These are phyloP conservation scores for Cladophialophora psammophila DNA, from an alignment of 2,329 filamentous ascomycete genomes.

Conservation along the genomic window DNA sequence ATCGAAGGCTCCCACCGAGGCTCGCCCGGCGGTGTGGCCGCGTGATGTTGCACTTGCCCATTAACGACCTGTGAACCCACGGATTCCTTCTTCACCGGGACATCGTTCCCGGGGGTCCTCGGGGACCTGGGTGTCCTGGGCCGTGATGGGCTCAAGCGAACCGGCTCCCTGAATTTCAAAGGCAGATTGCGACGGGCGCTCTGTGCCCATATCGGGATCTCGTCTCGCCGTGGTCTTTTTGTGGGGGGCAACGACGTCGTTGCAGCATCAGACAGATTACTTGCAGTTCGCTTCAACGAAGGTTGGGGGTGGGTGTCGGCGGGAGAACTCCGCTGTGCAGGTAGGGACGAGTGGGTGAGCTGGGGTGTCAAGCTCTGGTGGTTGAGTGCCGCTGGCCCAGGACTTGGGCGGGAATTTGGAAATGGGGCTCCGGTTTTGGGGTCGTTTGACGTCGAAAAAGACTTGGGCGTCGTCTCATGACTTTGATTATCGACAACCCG, in stretches of 20 bases:
- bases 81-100: constrained; percentile 37
- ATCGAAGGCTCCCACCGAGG: constrained; percentile 65
- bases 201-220: constrained; percentile 61
- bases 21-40: constrained; percentile 39
- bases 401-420: constrained; percentile 29
- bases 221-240: constrained; percentile 60
- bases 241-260: constrained; percentile 50
- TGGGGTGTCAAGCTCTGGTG: constrained; percentile 29
- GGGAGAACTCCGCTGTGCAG: constrained; percentile 28
- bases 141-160: constrained; percentile 4
- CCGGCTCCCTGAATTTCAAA: constrained; percentile 32
- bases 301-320: constrained; percentile 17
- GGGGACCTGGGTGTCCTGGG: constrained; percentile 29
- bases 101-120: constrained; percentile 26
- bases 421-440: constrained; percentile 29
- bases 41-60: constrained; percentile 39
- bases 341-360: constrained; percentile 32
- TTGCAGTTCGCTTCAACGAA: constrained; percentile 39
- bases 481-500: constrained; percentile 24
- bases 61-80: constrained; percentile 40
- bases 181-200: constrained; percentile 49
- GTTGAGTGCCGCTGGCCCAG: constrained; percentile 19
- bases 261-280: constrained; percentile 34
- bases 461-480: constrained; percentile 30
- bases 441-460: constrained; percentile 27